Base-by-base conservation (phyloP, 805 yeast species). In the Ogataea populi-albae region DNA sequence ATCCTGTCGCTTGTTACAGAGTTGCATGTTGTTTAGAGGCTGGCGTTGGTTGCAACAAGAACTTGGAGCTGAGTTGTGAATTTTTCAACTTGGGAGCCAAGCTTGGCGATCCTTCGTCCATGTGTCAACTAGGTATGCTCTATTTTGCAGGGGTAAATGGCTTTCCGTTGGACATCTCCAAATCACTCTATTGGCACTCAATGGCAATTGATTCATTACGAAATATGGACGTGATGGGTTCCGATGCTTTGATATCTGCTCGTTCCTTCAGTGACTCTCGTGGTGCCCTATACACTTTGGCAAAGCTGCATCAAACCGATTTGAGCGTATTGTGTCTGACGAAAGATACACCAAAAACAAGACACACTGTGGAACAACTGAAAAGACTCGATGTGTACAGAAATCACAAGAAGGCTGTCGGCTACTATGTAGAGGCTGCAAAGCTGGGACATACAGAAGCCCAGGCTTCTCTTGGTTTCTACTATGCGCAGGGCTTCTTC, bases 101-200 rank as follows among this genome's bases (percentile, higher is more conserved):
- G n/a, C 56, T 70, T 16, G 82, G 81, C 4, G 77, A 74, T 45
- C 75, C 73, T 3, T 71, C 79, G 10, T 79, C 87, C 16, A 81
- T 82, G 85, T 82, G 80, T 61, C 81, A 82, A 57, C 60, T 83
- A 12, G 93, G 88, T 5, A 73, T 79, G 75, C 67, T 79, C 30
- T 66, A 71, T 46, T 64, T 80, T 12, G 67, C 74, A 12, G 64
- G 64, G 7, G 54, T 51, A n/a, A 54, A 50, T 43, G 62, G 59
- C 4, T 50, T 54, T 25, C 32, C 48, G 4, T 43, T 55, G 23
- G 57, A 57, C 37, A 50, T 59, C 32, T 21, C 42, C 17, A 44
- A 48, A 35, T 52, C 63, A 1, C 29, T 57, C 16, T 26, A 49
- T 16, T 56, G 61, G 54, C 59, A 57, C 35, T 47, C 46, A 30